phyloP scores from a whole-genome alignment of 352 stramenopile species.

The Pythium pyrilobum region DNA sequence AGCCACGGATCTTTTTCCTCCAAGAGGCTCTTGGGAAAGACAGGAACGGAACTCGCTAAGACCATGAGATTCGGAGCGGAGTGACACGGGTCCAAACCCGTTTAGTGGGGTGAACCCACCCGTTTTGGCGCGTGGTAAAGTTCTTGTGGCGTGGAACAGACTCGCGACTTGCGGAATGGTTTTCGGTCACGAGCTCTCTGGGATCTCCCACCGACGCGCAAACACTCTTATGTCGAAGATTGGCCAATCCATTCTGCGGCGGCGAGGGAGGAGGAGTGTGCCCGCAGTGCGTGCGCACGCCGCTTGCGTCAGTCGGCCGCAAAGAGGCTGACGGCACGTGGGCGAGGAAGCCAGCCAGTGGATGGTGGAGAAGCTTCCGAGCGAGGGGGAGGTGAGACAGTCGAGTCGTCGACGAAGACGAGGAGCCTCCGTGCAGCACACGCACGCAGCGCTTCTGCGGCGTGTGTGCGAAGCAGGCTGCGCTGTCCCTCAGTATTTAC shows the following conservation, averaged over 20 bases:
- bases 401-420: too few species aligned
- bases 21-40: background rate
- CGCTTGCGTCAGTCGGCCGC: too few species aligned
- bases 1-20: slow-evolving; percentile 5
- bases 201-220: slow-evolving; percentile 11
- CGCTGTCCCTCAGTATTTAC: too few species aligned
- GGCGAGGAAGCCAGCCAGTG: too few species aligned
- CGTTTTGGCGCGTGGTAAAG: background rate
- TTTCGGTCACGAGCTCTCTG: background rate
- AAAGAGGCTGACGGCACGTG: too few species aligned
- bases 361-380: too few species aligned
- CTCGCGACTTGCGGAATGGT: too few species aligned
- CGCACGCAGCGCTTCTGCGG: too few species aligned
- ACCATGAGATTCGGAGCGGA: slow-evolving; percentile 6
- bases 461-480: too few species aligned
- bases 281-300: too few species aligned
- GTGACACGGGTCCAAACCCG: background rate
- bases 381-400: too few species aligned
- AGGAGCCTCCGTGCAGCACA: too few species aligned
- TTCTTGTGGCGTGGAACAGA: slow-evolving; percentile 21
- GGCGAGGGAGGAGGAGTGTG: background rate
- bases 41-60: slow-evolving; percentile 1
- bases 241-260: slow-evolving; percentile 14
- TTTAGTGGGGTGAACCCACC: background rate
- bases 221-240: slow-evolving; percentile 20